A percentile compares a stretch with the other conserved stretches of the same genome.
Conservation (phyloP, 1,284 basidiomycete genomes). For the Takashimella koratensis region DNA sequence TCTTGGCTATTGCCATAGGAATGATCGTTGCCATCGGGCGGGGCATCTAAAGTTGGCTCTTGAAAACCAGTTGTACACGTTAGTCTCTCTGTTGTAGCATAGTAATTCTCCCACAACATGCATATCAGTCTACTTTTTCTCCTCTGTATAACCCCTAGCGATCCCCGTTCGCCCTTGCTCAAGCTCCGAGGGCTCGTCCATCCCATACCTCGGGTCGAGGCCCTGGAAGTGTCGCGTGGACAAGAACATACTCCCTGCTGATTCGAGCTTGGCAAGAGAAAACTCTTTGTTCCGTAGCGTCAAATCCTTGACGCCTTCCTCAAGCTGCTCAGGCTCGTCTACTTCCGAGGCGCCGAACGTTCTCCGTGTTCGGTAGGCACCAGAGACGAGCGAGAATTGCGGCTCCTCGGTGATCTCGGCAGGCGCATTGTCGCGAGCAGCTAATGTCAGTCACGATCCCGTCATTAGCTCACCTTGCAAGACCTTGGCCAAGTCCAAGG, state of each 20-base stretch:
- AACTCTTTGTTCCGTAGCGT: slow-evolving; percentile 63
- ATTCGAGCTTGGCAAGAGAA: slow-evolving; percentile 57
- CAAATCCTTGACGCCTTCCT: slow-evolving; percentile 42
- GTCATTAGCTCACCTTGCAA: slow-evolving; percentile 24
- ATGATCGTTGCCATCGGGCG: not conserved
- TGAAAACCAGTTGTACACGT: too few species aligned
- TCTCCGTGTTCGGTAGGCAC: slow-evolving; percentile 68
- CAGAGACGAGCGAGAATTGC: slow-evolving; percentile 80
- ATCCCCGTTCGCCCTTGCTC: slow-evolving; percentile 88
- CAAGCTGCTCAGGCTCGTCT: slow-evolving; percentile 6
- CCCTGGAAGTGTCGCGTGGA: slow-evolving; percentile 69
- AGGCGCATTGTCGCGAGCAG: slow-evolving; percentile 11
- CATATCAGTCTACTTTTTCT: too few species aligned
- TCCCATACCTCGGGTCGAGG: slow-evolving; percentile 71
- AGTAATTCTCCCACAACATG: too few species aligned
- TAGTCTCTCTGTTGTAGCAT: too few species aligned
- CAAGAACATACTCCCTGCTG: slow-evolving; percentile 60
- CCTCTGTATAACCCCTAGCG: slow-evolving; percentile 72
- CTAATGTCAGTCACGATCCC: not conserved
- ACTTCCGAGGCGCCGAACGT: slow-evolving; percentile 14
- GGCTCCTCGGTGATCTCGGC: slow-evolving; percentile 58
- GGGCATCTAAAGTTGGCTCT: not conserved
- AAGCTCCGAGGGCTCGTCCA: slow-evolving; percentile 73
- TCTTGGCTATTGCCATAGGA: slow-evolving; percentile 1
- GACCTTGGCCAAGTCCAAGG: slow-evolving; percentile 54